Conservation (phyloP, 129 eudicot genomes). For the Helianthus tuberosus region DNA sequence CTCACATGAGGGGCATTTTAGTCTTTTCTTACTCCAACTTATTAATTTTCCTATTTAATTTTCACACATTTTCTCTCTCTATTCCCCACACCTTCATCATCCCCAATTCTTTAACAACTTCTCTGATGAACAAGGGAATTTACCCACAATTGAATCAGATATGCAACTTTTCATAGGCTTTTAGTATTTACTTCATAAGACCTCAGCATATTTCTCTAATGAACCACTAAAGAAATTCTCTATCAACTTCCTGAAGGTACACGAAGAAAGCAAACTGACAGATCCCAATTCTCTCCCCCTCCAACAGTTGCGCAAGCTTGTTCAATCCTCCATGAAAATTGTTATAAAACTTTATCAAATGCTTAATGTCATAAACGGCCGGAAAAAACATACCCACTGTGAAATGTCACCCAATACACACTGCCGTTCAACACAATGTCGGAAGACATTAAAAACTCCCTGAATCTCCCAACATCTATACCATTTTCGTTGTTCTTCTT, state of each 20-base stretch:
- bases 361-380: slow-evolving; percentile 74
- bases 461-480: slow-evolving; percentile 64
- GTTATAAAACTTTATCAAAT: slow-evolving; percentile 89
- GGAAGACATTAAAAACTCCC: slow-evolving; percentile 89
- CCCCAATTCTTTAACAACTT: too few relatives aligned
- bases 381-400: slow-evolving; percentile 88
- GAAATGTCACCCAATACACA: slow-evolving; percentile 88
- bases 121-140: too few relatives aligned
- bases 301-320: slow-evolving; percentile 84
- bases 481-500: slow-evolving; percentile 68
- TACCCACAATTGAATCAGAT: too few relatives aligned
- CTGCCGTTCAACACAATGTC: slow-evolving; percentile 80
- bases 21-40: too few relatives aligned
- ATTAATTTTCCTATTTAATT: too few relatives aligned
- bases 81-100: too few relatives aligned
- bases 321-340: slow-evolving; percentile 90
- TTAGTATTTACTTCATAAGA: slow-evolving; percentile 6
- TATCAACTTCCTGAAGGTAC: slow-evolving; percentile 82
- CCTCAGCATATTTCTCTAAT: slow-evolving; percentile 79
- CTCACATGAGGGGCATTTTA: too few relatives aligned
- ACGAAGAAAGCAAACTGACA: slow-evolving; percentile 86
- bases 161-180: neutral
- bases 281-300: slow-evolving; percentile 82
- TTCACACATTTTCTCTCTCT: too few relatives aligned
- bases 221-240: slow-evolving; percentile 82